phyloP scores from a whole-genome alignment of 139 green algal genomes.

The Chlamydomonas sp. region DNA sequence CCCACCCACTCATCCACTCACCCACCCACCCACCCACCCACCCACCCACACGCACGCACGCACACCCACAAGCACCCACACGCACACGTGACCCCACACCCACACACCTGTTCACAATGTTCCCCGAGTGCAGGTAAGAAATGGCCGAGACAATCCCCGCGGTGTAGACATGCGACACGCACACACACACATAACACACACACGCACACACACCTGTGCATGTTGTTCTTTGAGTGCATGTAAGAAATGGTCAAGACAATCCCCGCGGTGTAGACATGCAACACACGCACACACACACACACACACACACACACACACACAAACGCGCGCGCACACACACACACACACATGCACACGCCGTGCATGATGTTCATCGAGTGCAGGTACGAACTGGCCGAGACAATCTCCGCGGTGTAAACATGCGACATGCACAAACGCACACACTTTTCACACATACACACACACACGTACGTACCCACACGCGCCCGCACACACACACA shows the following conservation, averaged over 20 bases:
- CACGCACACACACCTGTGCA: no score
- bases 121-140: slow-evolving; percentile 77
- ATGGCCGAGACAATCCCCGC: slow-evolving; percentile 92
- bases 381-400: slow-evolving; percentile 84
- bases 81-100: slow-evolving; percentile 59
- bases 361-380: slow-evolving; percentile 79
- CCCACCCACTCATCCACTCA: no score
- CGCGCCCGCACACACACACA: no score
- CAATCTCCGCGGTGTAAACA: no score
- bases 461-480: no score
- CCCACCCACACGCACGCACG: no score
- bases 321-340: no score
- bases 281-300: slow-evolving; percentile 55
- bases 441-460: no score
- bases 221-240: slow-evolving; percentile 76
- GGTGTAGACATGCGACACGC: slow-evolving; percentile 80
- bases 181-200: slow-evolving; percentile 47
- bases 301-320: no score
- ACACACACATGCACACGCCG: no score
- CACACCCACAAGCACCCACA: background rate
- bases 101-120: slow-evolving; percentile 81
- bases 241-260: slow-evolving; percentile 87
- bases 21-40: no score
- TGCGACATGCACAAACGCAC: no score
- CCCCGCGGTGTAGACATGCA: slow-evolving; percentile 87